phyloP scores from a whole-genome alignment of 495 filamentous ascomycete genomes.

The Podospora australis region DNA sequence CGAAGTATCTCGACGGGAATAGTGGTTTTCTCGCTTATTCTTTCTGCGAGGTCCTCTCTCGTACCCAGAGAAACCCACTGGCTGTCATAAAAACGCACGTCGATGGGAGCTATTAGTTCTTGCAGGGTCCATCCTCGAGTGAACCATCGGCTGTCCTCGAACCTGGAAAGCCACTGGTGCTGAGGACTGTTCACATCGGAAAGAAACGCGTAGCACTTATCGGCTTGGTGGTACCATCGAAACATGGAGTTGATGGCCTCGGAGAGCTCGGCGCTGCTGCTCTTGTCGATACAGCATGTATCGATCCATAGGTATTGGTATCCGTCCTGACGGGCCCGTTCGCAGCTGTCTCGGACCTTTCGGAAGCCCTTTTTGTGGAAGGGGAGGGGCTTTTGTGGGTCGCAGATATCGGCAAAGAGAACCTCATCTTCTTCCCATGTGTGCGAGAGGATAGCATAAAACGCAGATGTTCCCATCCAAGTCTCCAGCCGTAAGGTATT shows the following conservation, averaged over 20 bases:
- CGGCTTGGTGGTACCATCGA: slow-evolving; percentile 1
- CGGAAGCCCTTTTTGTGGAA: not conserved
- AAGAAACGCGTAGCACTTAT: slow-evolving; percentile 2
- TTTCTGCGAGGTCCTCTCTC: not conserved
- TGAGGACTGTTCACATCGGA: not conserved
- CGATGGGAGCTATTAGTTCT: not conserved
- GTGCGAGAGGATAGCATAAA: not conserved
- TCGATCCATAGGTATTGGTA: slow-evolving; percentile 3
- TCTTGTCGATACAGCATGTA: slow-evolving; percentile 3
- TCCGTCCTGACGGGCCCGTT: not conserved
- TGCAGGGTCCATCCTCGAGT: slow-evolving; percentile 1
- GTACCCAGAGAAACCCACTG: not conserved
- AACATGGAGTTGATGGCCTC: slow-evolving; percentile 7
- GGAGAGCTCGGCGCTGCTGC: slow-evolving; percentile 1
- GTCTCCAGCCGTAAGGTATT: not conserved
- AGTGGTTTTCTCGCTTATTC: not conserved
- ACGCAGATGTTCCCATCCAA: not conserved
- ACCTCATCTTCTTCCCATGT: slow-evolving; percentile 2
- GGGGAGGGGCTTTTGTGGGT: not conserved
- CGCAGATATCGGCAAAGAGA: slow-evolving; percentile 1
- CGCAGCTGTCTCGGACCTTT: not conserved
- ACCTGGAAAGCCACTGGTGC: not conserved
- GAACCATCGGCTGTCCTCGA: slow-evolving; percentile 2
- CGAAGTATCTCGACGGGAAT: not conserved
- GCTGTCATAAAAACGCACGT: not conserved